Conservation (phyloP, 2,329 filamentous ascomycete genomes). For the Trichoderma lentiforme region DNA sequence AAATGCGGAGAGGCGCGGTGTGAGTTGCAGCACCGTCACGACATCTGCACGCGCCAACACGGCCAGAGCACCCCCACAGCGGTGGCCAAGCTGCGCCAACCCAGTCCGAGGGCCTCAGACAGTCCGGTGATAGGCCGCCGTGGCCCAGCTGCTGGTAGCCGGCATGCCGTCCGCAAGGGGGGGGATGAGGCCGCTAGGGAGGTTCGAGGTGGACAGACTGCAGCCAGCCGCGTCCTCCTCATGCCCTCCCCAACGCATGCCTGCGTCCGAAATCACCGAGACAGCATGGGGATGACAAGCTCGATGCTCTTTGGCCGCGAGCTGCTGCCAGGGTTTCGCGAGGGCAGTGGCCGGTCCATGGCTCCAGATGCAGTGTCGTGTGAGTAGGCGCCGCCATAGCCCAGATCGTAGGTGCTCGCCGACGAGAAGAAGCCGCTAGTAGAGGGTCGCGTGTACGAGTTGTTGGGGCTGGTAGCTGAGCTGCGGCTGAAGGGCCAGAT, state of each 20-base stretch:
- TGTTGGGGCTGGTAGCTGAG: conserved; percentile 50
- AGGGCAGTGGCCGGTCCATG: conserved; percentile 55
- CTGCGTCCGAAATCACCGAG: conserved; percentile 37
- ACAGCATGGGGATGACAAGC: conserved; percentile 58
- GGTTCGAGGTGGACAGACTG: neutral
- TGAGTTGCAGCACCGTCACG: conserved; percentile 10
- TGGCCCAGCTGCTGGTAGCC: conserved; percentile 6
- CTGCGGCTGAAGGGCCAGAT: conserved; percentile 56
- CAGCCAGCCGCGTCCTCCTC: neutral
- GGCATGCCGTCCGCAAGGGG: conserved; percentile 5
- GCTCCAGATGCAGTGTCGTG: conserved; percentile 30
- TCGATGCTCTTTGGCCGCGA: conserved; percentile 61
- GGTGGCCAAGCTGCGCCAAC: neutral
- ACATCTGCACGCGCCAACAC: conserved; percentile 2
- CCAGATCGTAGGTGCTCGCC: conserved; percentile 46
- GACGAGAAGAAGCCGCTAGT: conserved; percentile 45
- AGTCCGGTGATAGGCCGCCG: conserved; percentile 12
- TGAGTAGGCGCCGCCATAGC: conserved; percentile 34
- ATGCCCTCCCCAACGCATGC: conserved; percentile 2
- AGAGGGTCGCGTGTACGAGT: conserved; percentile 43
- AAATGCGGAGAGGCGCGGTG: conserved; percentile 18
- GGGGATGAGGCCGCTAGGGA: neutral
- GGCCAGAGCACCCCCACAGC: conserved; percentile 8
- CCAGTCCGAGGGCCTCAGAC: neutral
- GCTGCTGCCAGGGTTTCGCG: conserved; percentile 52